Evolutionary conservation across 192 early-diverging fungal genomes (phyloP).

Genomic region (Rhizoclosmatium globosum): DNA sequence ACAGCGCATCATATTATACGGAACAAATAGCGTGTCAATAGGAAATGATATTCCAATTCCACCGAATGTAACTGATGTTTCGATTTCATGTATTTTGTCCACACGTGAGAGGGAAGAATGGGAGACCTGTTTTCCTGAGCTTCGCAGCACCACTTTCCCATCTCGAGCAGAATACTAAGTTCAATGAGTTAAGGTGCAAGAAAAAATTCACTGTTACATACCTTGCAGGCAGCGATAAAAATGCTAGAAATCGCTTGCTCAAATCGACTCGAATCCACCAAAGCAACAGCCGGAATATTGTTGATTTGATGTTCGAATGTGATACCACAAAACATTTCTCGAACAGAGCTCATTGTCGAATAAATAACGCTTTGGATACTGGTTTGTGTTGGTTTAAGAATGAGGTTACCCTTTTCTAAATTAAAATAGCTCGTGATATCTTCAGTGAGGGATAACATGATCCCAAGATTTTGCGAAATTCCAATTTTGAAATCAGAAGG

Average conservation of each 20-base stretch:
- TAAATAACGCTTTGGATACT: not conserved
- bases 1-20: not conserved
- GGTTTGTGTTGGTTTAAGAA: not conserved
- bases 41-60: not conserved
- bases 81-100: not conserved
- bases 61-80: not conserved
- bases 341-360: not conserved
- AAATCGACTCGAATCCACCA: conserved; percentile 16
- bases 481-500: too few species aligned
- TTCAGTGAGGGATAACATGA: conserved; percentile 15
- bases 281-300: conserved; percentile 20
- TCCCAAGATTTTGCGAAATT: not conserved
- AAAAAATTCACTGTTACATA: not conserved
- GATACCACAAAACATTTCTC: conserved; percentile 8
- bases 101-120: not conserved
- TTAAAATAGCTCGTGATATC: conserved; percentile 23
- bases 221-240: conserved; percentile 14
- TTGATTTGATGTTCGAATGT: conserved; percentile 1
- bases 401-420: not conserved
- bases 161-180: not conserved
- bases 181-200: not conserved
- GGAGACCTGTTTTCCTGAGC: too few species aligned
- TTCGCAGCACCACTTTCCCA: not conserved
- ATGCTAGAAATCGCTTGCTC: conserved; percentile 19
- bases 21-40: not conserved